These are phyloP conservation scores for Gynochthodes officinalis DNA, from an alignment of 257 asterid species.

Conservation along the genomic window DNA sequence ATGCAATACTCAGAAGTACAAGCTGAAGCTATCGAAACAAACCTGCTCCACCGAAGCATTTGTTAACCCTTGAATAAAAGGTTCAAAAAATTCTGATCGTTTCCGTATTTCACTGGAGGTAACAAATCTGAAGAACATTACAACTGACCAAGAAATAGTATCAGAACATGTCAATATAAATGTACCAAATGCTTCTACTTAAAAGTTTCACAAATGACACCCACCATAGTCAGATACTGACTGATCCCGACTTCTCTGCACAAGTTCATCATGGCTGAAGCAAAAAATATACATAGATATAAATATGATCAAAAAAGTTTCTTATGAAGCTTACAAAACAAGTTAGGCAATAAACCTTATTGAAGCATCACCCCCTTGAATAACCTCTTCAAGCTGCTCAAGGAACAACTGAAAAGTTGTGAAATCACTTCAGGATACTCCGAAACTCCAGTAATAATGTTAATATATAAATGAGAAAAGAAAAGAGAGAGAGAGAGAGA, in stretches of 20 bases:
- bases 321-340: background rate
- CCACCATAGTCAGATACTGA: slow-evolving; percentile 91
- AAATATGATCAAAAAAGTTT: background rate
- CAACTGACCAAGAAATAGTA: slow-evolving; percentile 45
- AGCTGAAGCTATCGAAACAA: slow-evolving; percentile 21
- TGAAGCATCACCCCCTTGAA: slow-evolving; percentile 61
- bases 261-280: slow-evolving; percentile 81
- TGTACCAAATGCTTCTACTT: slow-evolving; percentile 6
- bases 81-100: slow-evolving; percentile 88
- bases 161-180: slow-evolving; percentile 10
- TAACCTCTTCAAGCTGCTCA: slow-evolving; percentile 88
- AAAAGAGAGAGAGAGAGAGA: background rate
- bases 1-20: background rate
- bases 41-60: slow-evolving; percentile 87
- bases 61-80: slow-evolving; percentile 80
- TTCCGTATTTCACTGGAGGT: slow-evolving; percentile 89
- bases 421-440: slow-evolving; percentile 23
- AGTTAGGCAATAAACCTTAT: slow-evolving; percentile 51
- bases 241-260: slow-evolving; percentile 77
- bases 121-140: slow-evolving; percentile 97
- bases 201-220: slow-evolving; percentile 24
- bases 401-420: slow-evolving; percentile 71
- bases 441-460: slow-evolving; percentile 12
- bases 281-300: slow-evolving; percentile 13
- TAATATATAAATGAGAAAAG: background rate